Base-by-base conservation (phyloP, 768 basidiomycete species). In the Trametes cinnabarina region DNA sequence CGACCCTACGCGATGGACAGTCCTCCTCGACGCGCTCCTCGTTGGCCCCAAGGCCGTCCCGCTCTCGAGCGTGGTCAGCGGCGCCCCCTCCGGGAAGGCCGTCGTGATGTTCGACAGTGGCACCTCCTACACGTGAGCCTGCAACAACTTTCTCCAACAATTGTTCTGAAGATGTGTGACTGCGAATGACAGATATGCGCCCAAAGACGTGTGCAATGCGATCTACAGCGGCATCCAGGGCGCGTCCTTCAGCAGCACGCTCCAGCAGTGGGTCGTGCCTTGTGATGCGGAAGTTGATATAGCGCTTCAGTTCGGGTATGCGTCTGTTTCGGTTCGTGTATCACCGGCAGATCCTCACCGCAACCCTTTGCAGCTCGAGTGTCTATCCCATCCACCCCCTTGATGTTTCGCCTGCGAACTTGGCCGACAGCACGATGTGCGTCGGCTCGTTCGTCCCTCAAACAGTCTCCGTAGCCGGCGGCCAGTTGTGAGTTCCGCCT, bases 21-120 rank as follows among this genome's bases (percentile, higher is more conserved):
- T 94, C 42, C 79, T 92, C 19, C 69, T 94, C 54, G 92, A 92
- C 54, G 85, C 85, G 17, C 70, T 92, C 58, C 79, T 90, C 51
- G 76, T 89, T 14, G 84, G 84, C 34, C 72, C 74, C 32, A 76
- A 76, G 30, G 77, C 79, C 19, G 69, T 79, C 26, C 66, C 77
- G 14, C 82, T 89, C 11, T 79, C 78, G 3, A 86, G 82, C 22
- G 73, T 69, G 7, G 82, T 92, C 25, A 42, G 69, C 4, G 76
- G 74, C 28, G 90, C 81, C 1, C 88, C 90, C 6, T 73, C 76
- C 30, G 84, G 86, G 63, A 85, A 85, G 64, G 90, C 88, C 6
- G 89, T 93, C 46, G 81, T 83, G 22, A 74, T 90, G 30, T 78
- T 94, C 52, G 92, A 94, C 69, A 92, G 82, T 57, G 92, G 92